A percentile compares a stretch with the other conserved stretches of the same genome.
These are phyloP conservation scores for Dioszegia aurantiaca DNA, from an alignment of 768 basidiomycete species.

Conservation along the genomic window DNA sequence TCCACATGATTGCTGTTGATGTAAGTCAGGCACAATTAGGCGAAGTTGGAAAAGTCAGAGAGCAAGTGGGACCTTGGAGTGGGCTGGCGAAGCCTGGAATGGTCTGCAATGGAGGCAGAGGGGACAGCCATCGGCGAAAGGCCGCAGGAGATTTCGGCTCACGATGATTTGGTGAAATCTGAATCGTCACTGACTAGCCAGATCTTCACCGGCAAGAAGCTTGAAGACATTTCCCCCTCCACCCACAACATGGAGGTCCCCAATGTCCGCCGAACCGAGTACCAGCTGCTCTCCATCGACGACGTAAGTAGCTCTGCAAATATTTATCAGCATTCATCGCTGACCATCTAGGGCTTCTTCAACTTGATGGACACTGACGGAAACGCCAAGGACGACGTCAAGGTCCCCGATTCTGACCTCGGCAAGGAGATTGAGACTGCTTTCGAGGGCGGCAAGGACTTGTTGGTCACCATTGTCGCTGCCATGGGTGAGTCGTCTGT, in stretches of 20 bases:
- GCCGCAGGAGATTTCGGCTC: background rate
- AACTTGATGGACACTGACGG: constrained; percentile 88
- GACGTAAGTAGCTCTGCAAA: constrained; percentile 55
- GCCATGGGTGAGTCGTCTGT: constrained; percentile 65
- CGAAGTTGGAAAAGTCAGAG: background rate
- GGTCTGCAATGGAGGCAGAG: no score
- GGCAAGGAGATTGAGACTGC: constrained; percentile 66
- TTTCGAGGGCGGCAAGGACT: constrained; percentile 84
- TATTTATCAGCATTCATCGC: background rate
- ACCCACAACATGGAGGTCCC: constrained; percentile 99
- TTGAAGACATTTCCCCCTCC: constrained; percentile 61
- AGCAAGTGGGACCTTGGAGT: background rate
- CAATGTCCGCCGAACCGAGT: constrained; percentile 86
- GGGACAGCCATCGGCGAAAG: no score
- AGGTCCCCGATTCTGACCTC: constrained; percentile 78
- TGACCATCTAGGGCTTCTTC: constrained; percentile 64
- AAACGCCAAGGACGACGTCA: constrained; percentile 84
- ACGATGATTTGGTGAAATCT: background rate
- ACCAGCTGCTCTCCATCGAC: constrained; percentile 86
- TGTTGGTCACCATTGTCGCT: constrained; percentile 61
- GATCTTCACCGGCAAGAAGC: constrained; percentile 99
- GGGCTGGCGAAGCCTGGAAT: background rate
- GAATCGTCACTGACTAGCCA: constrained; percentile 48
- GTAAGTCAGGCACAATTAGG: constrained; percentile 59
- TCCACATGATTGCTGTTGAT: constrained; percentile 94